Percentiles rank a stretch among this genome's conserved stretches.
Conservation (phyloP, 2,329 filamentous ascomycete genomes). For the Acrocalymma vagum region DNA sequence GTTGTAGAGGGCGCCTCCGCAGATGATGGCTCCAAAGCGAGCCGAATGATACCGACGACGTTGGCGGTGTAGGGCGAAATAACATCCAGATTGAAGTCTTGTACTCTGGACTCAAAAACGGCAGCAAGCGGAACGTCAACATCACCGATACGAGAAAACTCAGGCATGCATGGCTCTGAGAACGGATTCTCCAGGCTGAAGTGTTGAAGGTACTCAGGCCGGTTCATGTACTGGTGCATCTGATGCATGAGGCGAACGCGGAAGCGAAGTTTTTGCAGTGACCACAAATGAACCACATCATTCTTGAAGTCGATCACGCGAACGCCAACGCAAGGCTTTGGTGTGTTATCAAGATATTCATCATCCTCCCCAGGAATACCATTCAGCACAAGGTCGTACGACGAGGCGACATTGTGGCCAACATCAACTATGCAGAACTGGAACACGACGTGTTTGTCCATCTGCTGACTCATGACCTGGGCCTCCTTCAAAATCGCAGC, state of each 20-base stretch:
- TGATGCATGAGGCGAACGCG: slow-evolving; percentile 93
- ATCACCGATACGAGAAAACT: slow-evolving; percentile 92
- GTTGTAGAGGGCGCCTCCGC: slow-evolving; percentile 91
- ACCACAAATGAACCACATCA: slow-evolving; percentile 90
- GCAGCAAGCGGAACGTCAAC: slow-evolving; percentile 90
- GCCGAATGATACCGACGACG: slow-evolving; percentile 86
- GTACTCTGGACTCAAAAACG: slow-evolving; percentile 92
- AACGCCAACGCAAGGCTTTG: slow-evolving; percentile 90
- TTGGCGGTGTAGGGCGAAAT: slow-evolving; percentile 91
- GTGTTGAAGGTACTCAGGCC: slow-evolving; percentile 93
- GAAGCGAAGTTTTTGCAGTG: slow-evolving; percentile 87
- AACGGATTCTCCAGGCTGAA: slow-evolving; percentile 94
- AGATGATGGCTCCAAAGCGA: slow-evolving; percentile 92
- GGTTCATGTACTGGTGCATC: slow-evolving; percentile 95
- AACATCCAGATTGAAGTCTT: slow-evolving; percentile 92
- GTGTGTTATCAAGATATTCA: slow-evolving; percentile 77
- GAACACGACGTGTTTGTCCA: slow-evolving; percentile 91
- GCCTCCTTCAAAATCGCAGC: slow-evolving; percentile 91
- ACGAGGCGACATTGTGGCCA: slow-evolving; percentile 88
- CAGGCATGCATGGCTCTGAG: slow-evolving; percentile 86
- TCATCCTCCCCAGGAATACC: slow-evolving; percentile 89
- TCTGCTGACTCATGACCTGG: slow-evolving; percentile 96
- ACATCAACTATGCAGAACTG: slow-evolving; percentile 92
- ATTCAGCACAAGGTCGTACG: slow-evolving; percentile 95
- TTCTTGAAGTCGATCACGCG: slow-evolving; percentile 91